Percentiles rank a stretch among this genome's conserved stretches.
phyloP scores from a whole-genome alignment of 257 asterid genomes.

The Nyctanthes arbortristis region DNA sequence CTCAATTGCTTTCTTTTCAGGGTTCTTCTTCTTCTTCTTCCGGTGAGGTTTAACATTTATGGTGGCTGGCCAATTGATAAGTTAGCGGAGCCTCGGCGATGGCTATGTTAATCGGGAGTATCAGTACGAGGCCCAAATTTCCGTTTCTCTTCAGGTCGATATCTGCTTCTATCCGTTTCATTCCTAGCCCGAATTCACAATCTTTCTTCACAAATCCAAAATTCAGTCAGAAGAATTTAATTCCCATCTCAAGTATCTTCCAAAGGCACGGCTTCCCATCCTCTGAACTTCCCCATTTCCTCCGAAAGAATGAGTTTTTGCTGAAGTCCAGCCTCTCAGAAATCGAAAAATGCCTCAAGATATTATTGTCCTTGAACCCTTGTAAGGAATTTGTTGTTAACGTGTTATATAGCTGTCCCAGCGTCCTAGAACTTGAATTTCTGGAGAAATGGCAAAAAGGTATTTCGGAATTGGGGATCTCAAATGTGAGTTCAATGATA shows the following conservation, averaged over 20 bases:
- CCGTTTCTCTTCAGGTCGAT: constrained; percentile 13
- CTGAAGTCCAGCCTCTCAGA: constrained; percentile 37
- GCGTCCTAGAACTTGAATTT: constrained; percentile 49
- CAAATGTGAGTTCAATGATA: constrained; percentile 32
- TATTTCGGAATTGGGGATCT: constrained; percentile 31
- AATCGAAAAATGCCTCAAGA: constrained; percentile 52
- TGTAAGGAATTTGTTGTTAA: constrained; percentile 59
- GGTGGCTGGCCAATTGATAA: too few species aligned
- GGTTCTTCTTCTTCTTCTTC: too few species aligned
- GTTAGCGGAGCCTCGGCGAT: not conserved
- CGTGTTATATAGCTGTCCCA: constrained; percentile 53
- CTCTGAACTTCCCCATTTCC: constrained; percentile 41
- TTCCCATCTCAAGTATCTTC: constrained; percentile 48
- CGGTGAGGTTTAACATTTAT: too few species aligned
- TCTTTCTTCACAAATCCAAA: constrained; percentile 23
- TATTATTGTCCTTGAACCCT: constrained; percentile 50
- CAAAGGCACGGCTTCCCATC: constrained; percentile 64
- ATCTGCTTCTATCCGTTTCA: constrained; percentile 13
- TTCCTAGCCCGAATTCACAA: not conserved
- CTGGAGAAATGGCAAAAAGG: constrained; percentile 57
- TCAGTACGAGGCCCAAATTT: constrained; percentile 2
- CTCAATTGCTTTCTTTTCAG: too few species aligned
- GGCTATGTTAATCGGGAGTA: not conserved
- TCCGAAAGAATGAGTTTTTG: constrained; percentile 47
- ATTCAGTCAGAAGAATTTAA: constrained; percentile 27